These are phyloP conservation scores for Voacanga thouarsii DNA, from an alignment of 257 asterid species.

Conservation along the genomic window DNA sequence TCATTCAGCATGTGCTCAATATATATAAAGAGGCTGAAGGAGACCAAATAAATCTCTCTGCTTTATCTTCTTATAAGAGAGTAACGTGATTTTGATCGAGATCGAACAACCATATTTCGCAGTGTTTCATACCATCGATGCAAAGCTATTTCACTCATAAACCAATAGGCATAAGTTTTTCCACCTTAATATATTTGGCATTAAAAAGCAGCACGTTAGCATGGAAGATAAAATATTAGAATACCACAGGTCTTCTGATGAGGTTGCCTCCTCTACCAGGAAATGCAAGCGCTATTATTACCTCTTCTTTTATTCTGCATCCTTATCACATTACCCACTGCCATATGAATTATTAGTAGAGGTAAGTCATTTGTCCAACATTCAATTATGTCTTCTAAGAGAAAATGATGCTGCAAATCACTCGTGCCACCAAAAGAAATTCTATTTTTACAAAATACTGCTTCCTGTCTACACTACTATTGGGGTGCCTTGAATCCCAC, in stretches of 20 bases:
- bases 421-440: too few species aligned
- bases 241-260: not conserved
- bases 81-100: conserved; percentile 6
- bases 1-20: not conserved
- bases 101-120: too few species aligned
- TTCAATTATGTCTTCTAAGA: not conserved
- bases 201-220: not conserved
- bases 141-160: not conserved
- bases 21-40: not conserved
- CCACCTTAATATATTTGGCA: not conserved
- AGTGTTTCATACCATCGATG: too few species aligned
- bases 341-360: not conserved
- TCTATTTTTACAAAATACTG: not conserved
- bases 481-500: too few species aligned
- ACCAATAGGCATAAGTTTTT: not conserved
- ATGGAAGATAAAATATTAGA: not conserved
- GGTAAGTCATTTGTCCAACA: not conserved
- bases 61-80: not conserved
- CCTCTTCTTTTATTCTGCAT: not conserved
- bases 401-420: not conserved
- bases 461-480: not conserved
- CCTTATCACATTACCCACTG: not conserved
- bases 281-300: not conserved
- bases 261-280: not conserved
- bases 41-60: not conserved